Evolutionary conservation across 441 rosid species (phyloP), one percentile per base, ranked within the genome.

Genomic region (Populus trichocarpa): DNA sequence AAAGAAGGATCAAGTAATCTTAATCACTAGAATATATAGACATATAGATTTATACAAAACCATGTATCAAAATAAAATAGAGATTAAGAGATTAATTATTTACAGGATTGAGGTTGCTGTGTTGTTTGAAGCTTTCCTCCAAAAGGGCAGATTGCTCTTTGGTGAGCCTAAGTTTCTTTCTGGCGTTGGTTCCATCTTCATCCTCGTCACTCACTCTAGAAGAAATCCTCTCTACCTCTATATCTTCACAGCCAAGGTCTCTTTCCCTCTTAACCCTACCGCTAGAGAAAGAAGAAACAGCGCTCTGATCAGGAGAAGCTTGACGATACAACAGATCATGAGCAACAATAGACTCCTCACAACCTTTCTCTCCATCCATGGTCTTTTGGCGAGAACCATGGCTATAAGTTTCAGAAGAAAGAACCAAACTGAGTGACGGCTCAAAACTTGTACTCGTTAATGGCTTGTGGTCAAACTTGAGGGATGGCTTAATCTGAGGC

Each of bases 41-140:
- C 23, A 28, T 36, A 14, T 73, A 33, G 36, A 72, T 75, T 2
- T n/a, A 13, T 4, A 35, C 26, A 26, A 8, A 61, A 33, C 10
- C 23, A 32, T 3, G 5, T 9, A 2, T 25, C 20, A 74, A 14
- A 33, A 36, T 36, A 36, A 36, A 7, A n/a, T 25, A 75, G 36
- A 18, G 75, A 33, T 78, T 84, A 70, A 20, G 53, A 69, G 68
- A 65, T 25, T 67, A 16, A 50, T 16, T 35, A 89, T 88, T 80
- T 84, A 95, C 99, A 5, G 97, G 98, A 76, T 92, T 94, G 66
- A 95, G 99, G 76, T 98, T 95, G 85, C 84, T 89, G 84, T 95
- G 94, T 66, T 90, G 94, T 74, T 92, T 95, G 81, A 95, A 95
- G 79, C 89, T 95, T 53, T 95, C 99, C 74, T 95, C 99, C 18